A percentile compares a stretch with the other conserved stretches of the same genome.
phyloP scores from a whole-genome alignment of 257 asterid species.

The Marsdenia floribunda region DNA sequence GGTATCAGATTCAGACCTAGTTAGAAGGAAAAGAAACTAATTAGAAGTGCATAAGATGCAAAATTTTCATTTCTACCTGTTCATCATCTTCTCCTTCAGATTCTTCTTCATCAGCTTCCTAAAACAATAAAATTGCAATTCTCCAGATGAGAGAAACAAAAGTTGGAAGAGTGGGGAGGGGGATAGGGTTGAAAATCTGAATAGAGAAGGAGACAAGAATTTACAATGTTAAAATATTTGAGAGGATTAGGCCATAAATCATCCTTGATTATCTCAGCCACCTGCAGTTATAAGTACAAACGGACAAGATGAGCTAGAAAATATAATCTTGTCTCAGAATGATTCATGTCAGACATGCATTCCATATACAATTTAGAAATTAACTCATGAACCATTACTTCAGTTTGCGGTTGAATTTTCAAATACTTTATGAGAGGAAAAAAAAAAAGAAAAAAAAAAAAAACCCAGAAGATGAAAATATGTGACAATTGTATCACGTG shows the following conservation, averaged over 20 bases:
- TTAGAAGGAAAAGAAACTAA: background rate
- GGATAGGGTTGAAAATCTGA: background rate
- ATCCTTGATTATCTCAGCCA: constrained; percentile 49
- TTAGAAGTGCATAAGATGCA: background rate
- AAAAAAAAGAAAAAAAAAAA: no score
- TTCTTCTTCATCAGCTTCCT: constrained; percentile 47
- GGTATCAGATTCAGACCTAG: background rate
- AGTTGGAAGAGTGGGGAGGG: no score
- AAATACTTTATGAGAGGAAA: background rate
- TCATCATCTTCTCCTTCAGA: constrained; percentile 34
- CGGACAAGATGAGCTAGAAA: background rate
- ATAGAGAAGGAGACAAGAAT: background rate
- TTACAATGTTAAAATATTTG: constrained; percentile 38
- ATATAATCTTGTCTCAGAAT: background rate
- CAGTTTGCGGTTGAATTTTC: background rate
- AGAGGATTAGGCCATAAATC: constrained; percentile 60
- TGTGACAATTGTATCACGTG: background rate
- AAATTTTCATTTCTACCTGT: constrained; percentile 23
- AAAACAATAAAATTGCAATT: constrained; percentile 11
- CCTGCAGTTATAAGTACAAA: constrained; percentile 30
- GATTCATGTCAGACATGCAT: background rate
- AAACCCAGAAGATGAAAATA: background rate
- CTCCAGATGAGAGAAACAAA: constrained; percentile 15
- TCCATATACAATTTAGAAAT: background rate
- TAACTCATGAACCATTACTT: background rate